phyloP scores from a whole-genome alignment of 1,284 basidiomycete genomes.

The Phellinidium pouzarii region DNA sequence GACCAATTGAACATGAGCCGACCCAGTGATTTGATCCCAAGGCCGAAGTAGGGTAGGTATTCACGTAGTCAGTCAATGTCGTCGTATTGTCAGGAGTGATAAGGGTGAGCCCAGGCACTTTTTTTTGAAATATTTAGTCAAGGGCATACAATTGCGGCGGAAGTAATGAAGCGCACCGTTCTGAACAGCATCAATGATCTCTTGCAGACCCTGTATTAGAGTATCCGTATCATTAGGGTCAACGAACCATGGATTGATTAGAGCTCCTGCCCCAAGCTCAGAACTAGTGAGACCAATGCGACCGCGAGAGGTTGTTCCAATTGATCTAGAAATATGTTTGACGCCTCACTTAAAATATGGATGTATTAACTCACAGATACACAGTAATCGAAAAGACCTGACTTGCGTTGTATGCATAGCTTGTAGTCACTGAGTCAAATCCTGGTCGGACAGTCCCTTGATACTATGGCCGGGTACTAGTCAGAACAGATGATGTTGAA shows the following conservation, averaged over 20 bases:
- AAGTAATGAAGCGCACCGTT: constrained; percentile 28
- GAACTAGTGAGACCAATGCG: constrained; percentile 51
- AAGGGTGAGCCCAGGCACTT: constrained; percentile 43
- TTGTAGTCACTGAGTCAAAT: constrained; percentile 45
- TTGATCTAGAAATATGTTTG: constrained; percentile 31
- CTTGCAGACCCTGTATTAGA: constrained; percentile 43
- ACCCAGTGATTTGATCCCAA: constrained; percentile 57
- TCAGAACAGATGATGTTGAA: neutral
- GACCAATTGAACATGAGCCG: constrained; percentile 32
- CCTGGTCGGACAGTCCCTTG: constrained; percentile 65
- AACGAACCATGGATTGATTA: constrained; percentile 52
- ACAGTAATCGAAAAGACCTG: constrained; percentile 56
- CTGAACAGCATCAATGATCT: constrained; percentile 37
- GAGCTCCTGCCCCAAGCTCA: constrained; percentile 38
- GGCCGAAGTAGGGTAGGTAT: constrained; percentile 40
- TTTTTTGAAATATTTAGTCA: constrained; percentile 8
- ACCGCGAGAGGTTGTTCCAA: constrained; percentile 54
- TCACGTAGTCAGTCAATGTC: constrained; percentile 45
- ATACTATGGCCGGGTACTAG: constrained; percentile 28
- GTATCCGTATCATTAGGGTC: constrained; percentile 49
- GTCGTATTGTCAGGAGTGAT: constrained; percentile 55
- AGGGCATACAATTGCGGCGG: neutral
- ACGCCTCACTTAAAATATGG: neutral
- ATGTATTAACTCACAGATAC: constrained; percentile 37
- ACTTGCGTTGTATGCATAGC: constrained; percentile 45